These are phyloP conservation scores for Fusarium heterosporum DNA, from an alignment of 2,329 filamentous ascomycete genomes.

Conservation along the genomic window DNA sequence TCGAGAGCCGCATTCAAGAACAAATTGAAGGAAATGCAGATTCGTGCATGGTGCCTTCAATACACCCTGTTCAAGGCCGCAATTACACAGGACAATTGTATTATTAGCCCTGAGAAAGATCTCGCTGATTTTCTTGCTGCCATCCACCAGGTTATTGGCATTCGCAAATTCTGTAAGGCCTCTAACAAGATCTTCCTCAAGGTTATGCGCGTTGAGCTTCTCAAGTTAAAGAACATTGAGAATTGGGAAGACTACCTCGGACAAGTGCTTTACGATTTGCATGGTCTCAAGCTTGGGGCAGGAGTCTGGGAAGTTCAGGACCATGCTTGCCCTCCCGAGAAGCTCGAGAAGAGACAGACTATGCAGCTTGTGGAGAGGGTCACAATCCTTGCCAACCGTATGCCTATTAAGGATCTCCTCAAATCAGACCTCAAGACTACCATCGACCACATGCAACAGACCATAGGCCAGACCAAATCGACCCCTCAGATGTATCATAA, in stretches of 20 bases:
- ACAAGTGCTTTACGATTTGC: constrained; percentile 85
- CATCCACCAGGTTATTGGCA: constrained; percentile 85
- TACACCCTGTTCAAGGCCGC: constrained; percentile 84
- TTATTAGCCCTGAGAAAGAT: constrained; percentile 75
- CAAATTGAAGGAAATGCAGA: constrained; percentile 86
- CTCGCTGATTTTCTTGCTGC: constrained; percentile 82
- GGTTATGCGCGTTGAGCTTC: constrained; percentile 86
- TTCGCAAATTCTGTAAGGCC: constrained; percentile 85
- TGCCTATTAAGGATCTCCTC: constrained; percentile 89
- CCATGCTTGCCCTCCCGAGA: constrained; percentile 82
- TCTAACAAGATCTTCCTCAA: constrained; percentile 91
- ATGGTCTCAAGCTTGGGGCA: constrained; percentile 81
- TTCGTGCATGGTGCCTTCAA: constrained; percentile 87
- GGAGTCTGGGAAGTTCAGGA: constrained; percentile 76
- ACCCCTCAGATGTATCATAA: constrained; percentile 88
- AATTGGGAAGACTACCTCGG: constrained; percentile 89
- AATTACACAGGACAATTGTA: constrained; percentile 74
- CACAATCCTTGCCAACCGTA: constrained; percentile 80
- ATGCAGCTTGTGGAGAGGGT: constrained; percentile 86
- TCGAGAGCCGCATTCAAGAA: constrained; percentile 69
- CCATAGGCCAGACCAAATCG: constrained; percentile 82
- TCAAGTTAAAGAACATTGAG: constrained; percentile 79
- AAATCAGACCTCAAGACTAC: constrained; percentile 91
- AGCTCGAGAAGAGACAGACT: constrained; percentile 83
- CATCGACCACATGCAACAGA: constrained; percentile 92